A percentile compares a stretch with the other conserved stretches of the same genome.
These are phyloP conservation scores for Saposhnikovia divaricata DNA, from an alignment of 129 eudicot species.

Conservation along the genomic window DNA sequence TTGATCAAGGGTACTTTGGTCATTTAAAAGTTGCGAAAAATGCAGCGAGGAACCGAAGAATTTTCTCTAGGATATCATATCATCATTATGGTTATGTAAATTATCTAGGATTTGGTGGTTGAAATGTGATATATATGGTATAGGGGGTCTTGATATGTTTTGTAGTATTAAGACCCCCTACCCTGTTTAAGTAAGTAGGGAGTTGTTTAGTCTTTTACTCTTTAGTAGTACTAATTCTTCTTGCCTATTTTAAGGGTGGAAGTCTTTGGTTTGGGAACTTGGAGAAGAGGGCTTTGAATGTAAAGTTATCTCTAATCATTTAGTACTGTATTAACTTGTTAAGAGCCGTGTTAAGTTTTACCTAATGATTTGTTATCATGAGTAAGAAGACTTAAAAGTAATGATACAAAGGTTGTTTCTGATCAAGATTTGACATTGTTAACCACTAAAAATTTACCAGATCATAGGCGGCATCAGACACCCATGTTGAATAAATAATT, in stretches of 20 bases:
- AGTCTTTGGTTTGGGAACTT: neutral
- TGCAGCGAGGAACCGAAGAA: neutral
- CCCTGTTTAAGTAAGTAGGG: neutral
- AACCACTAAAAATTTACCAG: neutral
- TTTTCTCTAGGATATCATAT: neutral
- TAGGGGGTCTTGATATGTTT: slow-evolving; percentile 6
- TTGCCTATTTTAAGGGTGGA: slow-evolving; percentile 4
- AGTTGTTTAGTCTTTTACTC: neutral
- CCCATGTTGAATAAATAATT: neutral
- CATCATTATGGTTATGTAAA: neutral
- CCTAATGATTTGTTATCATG: neutral
- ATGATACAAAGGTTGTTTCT: neutral
- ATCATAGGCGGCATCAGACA: neutral
- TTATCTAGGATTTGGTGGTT: slow-evolving; percentile 14
- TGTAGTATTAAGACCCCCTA: neutral
- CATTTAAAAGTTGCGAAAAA: neutral
- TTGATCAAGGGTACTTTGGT: slow-evolving; percentile 14
- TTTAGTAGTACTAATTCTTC: neutral
- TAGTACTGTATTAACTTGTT: neutral
- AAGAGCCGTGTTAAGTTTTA: neutral
- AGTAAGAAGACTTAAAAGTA: neutral
- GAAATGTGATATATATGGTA: slow-evolving; percentile 8
- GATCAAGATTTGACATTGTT: neutral
- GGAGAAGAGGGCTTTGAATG: neutral
- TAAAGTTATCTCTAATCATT: slow-evolving; percentile 10